Base-by-base conservation (phyloP, 2,329 filamentous ascomycete species). In the Fusarium papillatum region DNA sequence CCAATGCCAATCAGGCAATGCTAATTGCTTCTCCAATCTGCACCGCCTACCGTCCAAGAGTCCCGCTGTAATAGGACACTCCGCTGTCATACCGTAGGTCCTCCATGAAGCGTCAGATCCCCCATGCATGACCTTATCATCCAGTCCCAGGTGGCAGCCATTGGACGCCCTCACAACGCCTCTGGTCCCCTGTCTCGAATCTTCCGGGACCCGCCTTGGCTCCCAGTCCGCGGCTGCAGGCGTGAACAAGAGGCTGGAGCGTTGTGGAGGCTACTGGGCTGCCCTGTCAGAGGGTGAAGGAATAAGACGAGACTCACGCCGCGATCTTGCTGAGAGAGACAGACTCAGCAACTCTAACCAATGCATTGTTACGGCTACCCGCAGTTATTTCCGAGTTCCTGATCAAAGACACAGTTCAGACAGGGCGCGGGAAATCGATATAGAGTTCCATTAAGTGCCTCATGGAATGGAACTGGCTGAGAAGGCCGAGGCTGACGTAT, bases 51-150 rank as follows among this genome's bases (percentile, higher is more conserved):
- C 36, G 60, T 63, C 62, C 69, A 72, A 67, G 63, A 67, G 77
- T 76, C 74, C 73, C 74, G 75, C 74, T 70, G 46, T 72, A 60
- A 63, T 64, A 74, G 70, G 70, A 74, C 69, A 64, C 77, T 79
- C 74, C 77, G 74, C 74, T 75, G 63, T 69, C 61, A 71, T 70
- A 69, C 36, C 26, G 24, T 55, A 55, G 43, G n/a, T 24, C 43
- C 71, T 36, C 65, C 70, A 69, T 73, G 63, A 78, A 74, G 70
- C 70, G 77, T 76, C 77, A 78, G 77, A 79, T 79, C 77, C 74
- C 72, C 74, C 72, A 78, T 79, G 78, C 78, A 79, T 79, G 78
- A 66, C 75, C 78, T 79, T 79, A 79, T 79, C 78, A 75, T 69
- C 66, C 67, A 68, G 72, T 68, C 67, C 66, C 62, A 66, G 65